Conservation (phyloP, 768 basidiomycete genomes). For the Pisolithus tinctorius region DNA sequence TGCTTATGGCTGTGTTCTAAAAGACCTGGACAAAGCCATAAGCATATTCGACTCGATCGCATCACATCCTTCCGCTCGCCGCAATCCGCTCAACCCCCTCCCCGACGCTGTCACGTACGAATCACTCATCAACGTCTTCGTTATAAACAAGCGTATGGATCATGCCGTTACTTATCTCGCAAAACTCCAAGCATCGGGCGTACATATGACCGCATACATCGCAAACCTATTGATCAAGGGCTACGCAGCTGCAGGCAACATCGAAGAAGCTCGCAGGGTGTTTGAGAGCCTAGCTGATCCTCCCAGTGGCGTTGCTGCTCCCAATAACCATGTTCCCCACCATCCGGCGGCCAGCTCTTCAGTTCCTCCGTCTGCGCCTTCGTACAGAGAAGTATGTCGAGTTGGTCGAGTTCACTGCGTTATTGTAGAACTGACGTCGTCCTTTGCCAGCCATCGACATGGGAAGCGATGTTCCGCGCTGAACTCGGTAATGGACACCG, state of each 20-base stretch:
- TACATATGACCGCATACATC: slow-evolving; percentile 94
- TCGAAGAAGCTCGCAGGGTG: slow-evolving; percentile 64
- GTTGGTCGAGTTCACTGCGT: neutral
- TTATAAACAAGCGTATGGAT: slow-evolving; percentile 71
- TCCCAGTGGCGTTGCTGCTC: slow-evolving; percentile 76
- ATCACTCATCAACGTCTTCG: slow-evolving; percentile 80
- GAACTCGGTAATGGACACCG: slow-evolving; percentile 78
- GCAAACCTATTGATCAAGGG: slow-evolving; percentile 62
- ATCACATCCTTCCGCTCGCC: slow-evolving; percentile 38
- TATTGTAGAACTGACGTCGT: slow-evolving; percentile 2
- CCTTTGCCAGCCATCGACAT: slow-evolving; percentile 68
- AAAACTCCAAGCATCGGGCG: slow-evolving; percentile 52
- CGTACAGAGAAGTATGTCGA: slow-evolving; percentile 25
- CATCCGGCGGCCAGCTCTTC: slow-evolving; percentile 27
- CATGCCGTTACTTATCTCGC: slow-evolving; percentile 62
- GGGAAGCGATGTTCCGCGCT: slow-evolving; percentile 92
- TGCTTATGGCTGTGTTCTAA: slow-evolving; percentile 75
- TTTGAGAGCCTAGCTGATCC: slow-evolving; percentile 83
- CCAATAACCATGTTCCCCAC: slow-evolving; percentile 81
- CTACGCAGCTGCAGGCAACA: slow-evolving; percentile 58
- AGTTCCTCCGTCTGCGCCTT: slow-evolving; percentile 35
- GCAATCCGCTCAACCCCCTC: slow-evolving; percentile 23
- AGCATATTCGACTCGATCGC: slow-evolving; percentile 71
- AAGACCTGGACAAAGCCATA: slow-evolving; percentile 73
- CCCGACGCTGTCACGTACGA: slow-evolving; percentile 88